Conservation (phyloP, 805 yeast genomes). For the Yarrowia divulgata region DNA sequence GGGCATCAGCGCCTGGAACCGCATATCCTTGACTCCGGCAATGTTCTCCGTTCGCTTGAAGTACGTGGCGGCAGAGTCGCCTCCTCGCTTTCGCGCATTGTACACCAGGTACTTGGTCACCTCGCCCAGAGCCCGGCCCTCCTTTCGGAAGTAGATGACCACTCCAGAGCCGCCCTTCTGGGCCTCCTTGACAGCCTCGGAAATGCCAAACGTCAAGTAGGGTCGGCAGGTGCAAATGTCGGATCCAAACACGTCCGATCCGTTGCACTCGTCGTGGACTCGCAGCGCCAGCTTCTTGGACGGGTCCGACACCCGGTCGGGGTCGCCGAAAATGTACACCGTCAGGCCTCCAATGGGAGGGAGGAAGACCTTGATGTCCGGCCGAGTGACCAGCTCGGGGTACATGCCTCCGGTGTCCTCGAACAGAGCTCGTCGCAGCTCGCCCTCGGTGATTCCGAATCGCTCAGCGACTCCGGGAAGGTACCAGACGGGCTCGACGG, state of each 20-base stretch:
- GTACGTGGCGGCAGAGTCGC: constrained; percentile 71
- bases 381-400: constrained; percentile 71
- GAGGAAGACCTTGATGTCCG: constrained; percentile 68
- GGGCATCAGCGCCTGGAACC: constrained; percentile 76
- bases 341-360: constrained; percentile 77
- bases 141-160: constrained; percentile 71
- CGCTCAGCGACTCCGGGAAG: constrained; percentile 73
- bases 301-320: constrained; percentile 61
- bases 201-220: constrained; percentile 68
- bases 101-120: constrained; percentile 73
- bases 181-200: constrained; percentile 73
- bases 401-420: constrained; percentile 77
- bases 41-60: constrained; percentile 73
- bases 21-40: constrained; percentile 76
- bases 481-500: constrained; percentile 76
- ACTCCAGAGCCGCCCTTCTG: constrained; percentile 71
- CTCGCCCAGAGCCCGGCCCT: constrained; percentile 74
- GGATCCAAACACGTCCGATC: constrained; percentile 72
- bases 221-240: constrained; percentile 77
- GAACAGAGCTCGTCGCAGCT: constrained; percentile 65
- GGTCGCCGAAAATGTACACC: constrained; percentile 70
- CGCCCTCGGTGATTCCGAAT: constrained; percentile 62
- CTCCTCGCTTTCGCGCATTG: constrained; percentile 73
- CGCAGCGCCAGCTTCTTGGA: constrained; percentile 62
- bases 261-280: constrained; percentile 74